Evolutionary conservation across 2,329 filamentous ascomycete species (phyloP).

Genomic region (Metarhizium brunneum): DNA sequence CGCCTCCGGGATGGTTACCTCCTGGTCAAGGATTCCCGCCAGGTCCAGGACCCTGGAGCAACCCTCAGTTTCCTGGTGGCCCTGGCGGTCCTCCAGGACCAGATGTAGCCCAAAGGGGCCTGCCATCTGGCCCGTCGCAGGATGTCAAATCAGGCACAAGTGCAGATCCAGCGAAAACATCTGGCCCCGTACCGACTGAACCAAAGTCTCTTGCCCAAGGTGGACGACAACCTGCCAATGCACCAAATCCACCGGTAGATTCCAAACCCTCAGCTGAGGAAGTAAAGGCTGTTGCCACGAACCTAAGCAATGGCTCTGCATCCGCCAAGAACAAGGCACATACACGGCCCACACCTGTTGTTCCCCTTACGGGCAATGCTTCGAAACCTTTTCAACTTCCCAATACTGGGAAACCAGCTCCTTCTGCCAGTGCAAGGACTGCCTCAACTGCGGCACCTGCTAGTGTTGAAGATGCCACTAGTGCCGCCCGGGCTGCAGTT

Average conservation of each 20-base stretch:
- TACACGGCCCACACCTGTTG: slow-evolving; percentile 52
- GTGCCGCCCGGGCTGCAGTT: slow-evolving; percentile 68
- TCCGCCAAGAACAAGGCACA: slow-evolving; percentile 22
- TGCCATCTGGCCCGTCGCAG: slow-evolving; percentile 30
- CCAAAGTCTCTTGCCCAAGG: slow-evolving; percentile 41
- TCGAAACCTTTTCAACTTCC: slow-evolving; percentile 29
- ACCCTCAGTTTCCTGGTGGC: slow-evolving; percentile 53
- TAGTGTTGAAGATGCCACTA: slow-evolving; percentile 57
- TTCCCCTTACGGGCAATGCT: slow-evolving; percentile 48
- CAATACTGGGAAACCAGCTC: slow-evolving; percentile 15
- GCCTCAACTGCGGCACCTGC: slow-evolving; percentile 24
- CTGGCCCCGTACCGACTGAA: slow-evolving; percentile 39
- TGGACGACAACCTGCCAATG: slow-evolving; percentile 35
- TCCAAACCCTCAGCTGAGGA: slow-evolving; percentile 52
- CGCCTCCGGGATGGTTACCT: slow-evolving; percentile 70
- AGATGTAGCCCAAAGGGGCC: slow-evolving; percentile 45
- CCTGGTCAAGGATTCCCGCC: slow-evolving; percentile 67
- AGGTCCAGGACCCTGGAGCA: slow-evolving; percentile 51
- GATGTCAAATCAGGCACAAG: slow-evolving; percentile 39
- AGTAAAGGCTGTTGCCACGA: slow-evolving; percentile 35
- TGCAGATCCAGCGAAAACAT: slow-evolving; percentile 37
- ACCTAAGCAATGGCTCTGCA: slow-evolving; percentile 28
- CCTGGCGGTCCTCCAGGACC: slow-evolving; percentile 48
- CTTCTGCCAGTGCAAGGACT: slow-evolving; percentile 25
- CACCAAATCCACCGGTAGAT: slow-evolving; percentile 56